phyloP scores from a whole-genome alignment of 768 basidiomycete genomes.

The Termitomyces eurrhizus region DNA sequence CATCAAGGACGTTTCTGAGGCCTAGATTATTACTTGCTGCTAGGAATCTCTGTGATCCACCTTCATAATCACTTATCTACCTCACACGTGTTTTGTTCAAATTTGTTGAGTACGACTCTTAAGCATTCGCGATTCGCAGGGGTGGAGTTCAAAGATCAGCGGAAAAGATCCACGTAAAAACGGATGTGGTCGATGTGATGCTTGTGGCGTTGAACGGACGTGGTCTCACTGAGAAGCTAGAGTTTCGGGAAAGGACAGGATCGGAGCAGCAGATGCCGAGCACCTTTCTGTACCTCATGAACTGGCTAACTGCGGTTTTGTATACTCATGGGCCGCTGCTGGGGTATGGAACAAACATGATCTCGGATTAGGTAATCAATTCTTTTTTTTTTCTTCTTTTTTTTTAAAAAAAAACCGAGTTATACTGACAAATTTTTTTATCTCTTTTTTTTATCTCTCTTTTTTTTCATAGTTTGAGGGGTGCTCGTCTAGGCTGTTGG shows the following conservation, averaged over 20 bases:
- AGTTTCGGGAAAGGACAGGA: neutral
- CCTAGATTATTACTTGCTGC: neutral
- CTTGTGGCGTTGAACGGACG: neutral
- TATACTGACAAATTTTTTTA: neutral
- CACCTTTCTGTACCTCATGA: neutral
- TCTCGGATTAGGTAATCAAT: neutral
- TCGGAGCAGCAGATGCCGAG: neutral
- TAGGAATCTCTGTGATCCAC: neutral
- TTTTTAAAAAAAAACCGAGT: neutral
- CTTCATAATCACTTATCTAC: neutral
- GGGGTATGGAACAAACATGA: neutral
- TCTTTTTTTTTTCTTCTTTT: neutral
- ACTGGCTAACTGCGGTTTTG: neutral
- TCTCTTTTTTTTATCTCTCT: neutral
- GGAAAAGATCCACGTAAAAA: neutral
- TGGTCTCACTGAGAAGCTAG: neutral
- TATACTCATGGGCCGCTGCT: no score
- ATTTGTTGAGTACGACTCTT: neutral
- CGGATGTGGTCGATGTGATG: neutral
- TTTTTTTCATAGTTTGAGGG: neutral
- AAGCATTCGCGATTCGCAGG: neutral
- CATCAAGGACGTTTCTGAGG: slow-evolving; percentile 15
- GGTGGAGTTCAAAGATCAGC: neutral
- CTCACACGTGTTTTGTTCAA: no score
- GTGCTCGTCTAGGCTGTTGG: neutral